Evolutionary conservation across 306 rosid species (phyloP), one percentile per base, ranked within the genome.

Genomic region (Prunus mira): DNA sequence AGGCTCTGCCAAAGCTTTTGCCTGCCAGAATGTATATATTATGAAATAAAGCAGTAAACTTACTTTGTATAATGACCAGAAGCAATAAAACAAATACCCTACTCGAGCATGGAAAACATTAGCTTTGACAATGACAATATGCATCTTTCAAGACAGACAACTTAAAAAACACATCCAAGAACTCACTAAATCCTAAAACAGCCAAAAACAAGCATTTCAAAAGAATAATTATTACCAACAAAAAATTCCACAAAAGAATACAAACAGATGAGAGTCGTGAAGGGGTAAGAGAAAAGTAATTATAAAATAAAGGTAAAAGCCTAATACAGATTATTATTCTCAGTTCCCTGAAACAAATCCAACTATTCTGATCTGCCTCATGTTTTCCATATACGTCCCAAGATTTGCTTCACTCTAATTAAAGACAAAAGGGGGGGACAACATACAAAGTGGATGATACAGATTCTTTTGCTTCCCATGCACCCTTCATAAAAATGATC

Each of bases 1-100:
- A 73, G 96, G 97, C 71, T 90, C 90, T 15, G 58, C 93, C 82
- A 86, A 22, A 1, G 86, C 84, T 84, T 94, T 92, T 81, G 93
- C 97, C 98, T 94, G 82, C 86, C 90, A 80, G 68, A 67, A 71
- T 62, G 50, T 11, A 76, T 67, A 15, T 32, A 5, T 62, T 8
- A 74, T 17, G 19, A 15, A 65, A 45, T 24, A 72, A 12, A 45
- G 24, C 18, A 69, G 13, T 6, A 34, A 34, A 34, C 43, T 34
- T 34, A 20, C 66, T 73, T 50, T 38, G 28, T 45, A 61, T 47
- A 45, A 47, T 32, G 20, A 52, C 67, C 19, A 18, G 38, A 49
- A 13, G 12, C 12, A 15, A 30, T 14, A 4, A 60, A 10, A 61
- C 6, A 8, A 47, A 32, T 47, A 71, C 74, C 15, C 66, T 52